Percentiles rank a stretch among this genome's conserved stretches.
These are phyloP conservation scores for Smallanthus sonchifolius DNA, from an alignment of 129 eudicot genomes.

Conservation along the genomic window DNA sequence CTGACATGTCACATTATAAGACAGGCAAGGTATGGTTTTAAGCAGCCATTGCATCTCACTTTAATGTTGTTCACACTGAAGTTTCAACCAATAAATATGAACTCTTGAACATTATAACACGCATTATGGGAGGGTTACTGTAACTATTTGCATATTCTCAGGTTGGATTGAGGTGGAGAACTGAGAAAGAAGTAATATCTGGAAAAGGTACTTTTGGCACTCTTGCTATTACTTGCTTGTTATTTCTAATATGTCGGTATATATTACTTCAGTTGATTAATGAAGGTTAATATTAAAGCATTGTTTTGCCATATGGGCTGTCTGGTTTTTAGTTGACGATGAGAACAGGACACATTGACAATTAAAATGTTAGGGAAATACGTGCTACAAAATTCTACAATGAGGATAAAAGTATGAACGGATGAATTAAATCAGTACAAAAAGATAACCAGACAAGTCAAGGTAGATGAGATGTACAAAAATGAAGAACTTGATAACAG, in stretches of 20 bases:
- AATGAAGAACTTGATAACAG: neutral
- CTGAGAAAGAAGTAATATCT: conserved; percentile 89
- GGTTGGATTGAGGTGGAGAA: conserved; percentile 99
- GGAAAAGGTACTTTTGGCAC: conserved; percentile 72
- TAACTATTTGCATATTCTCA: conserved; percentile 18
- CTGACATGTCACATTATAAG: conserved; percentile 95
- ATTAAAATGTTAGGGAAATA: neutral
- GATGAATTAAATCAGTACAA: neutral
- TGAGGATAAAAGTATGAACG: neutral
- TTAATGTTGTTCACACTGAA: conserved; percentile 8
- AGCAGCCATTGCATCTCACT: neutral
- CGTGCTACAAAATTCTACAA: neutral
- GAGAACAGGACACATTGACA: neutral
- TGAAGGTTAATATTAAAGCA: neutral
- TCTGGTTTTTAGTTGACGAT: neutral
- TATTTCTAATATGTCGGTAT: neutral
- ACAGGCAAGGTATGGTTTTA: conserved; percentile 72
- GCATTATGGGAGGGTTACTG: neutral
- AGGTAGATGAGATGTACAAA: neutral
- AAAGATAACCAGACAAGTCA: neutral
- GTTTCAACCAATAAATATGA: neutral
- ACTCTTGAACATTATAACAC: neutral
- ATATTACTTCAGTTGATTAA: neutral
- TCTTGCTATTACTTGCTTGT: neutral
- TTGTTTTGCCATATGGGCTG: neutral